Conservation (phyloP, 208 protist genomes). For the Trypanosoma brucei region DNA sequence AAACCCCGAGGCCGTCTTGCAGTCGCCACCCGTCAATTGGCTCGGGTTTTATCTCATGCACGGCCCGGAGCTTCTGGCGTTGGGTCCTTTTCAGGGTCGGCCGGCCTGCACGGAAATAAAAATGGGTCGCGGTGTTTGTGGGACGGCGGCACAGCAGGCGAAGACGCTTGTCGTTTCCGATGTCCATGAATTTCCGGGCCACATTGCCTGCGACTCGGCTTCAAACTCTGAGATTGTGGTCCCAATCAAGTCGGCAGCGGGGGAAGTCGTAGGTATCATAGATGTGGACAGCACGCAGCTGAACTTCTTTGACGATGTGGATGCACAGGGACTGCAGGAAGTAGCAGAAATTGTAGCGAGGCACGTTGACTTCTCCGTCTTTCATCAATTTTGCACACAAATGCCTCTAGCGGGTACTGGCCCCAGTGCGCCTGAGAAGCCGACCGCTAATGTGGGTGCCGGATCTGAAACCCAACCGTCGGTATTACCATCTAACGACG, state of each 20-base stretch:
- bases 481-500: conserved; percentile 15
- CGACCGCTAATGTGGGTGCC: too few relatives aligned
- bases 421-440: too few relatives aligned
- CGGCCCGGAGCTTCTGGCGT: conserved; percentile 56
- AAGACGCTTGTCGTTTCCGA: conserved; percentile 64
- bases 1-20: conserved; percentile 40
- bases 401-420: too few relatives aligned
- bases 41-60: conserved; percentile 92
- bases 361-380: conserved; percentile 65
- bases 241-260: conserved; percentile 60
- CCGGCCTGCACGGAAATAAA: conserved; percentile 87
- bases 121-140: conserved; percentile 88
- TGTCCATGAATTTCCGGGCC: conserved; percentile 90
- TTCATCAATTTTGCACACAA: conserved; percentile 39
- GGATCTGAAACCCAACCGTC: conserved; percentile 21
- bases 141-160: conserved; percentile 46
- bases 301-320: conserved; percentile 63
- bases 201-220: conserved; percentile 92
- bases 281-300: conserved; percentile 75
- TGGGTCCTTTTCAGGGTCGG: conserved; percentile 93
- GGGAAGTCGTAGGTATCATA: conserved; percentile 68
- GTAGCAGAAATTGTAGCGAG: conserved; percentile 49
- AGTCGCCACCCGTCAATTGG: conserved; percentile 81
- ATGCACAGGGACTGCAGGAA: conserved; percentile 48
- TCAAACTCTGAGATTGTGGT: conserved; percentile 91